Base-by-base conservation (phyloP, 768 basidiomycete genomes). In the Psilocybe tampanensis region DNA sequence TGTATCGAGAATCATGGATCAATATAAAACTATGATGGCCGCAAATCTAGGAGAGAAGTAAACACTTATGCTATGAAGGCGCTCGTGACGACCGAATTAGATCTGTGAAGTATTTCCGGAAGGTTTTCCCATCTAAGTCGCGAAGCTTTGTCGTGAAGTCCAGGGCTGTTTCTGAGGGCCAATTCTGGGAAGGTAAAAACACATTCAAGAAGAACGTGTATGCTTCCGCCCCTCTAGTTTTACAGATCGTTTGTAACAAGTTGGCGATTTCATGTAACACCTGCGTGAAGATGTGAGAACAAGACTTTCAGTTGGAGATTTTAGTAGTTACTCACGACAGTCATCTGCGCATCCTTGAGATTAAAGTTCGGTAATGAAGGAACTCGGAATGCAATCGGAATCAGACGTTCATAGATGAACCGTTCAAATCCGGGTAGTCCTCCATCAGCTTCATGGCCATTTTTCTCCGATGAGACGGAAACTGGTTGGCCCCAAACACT, bases 231-330 rank as follows among this genome's bases (percentile, higher is more conserved):
- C 92, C 92, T 60, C 97, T 78, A 12, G 85, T 86, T 68, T 85
- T 87, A 61, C 85, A 83, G 8, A 96, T 81, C 0, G 83, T 78
- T 68, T 97, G 92, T 39, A 98, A 75, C 45, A 98, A 81, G 64
- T 84, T 87, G 44, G 91, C 90, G 53, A 98, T 89, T 69, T 99
- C 97, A 62, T 91, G 85, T 19, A 98, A 76, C 52, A 95, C 89
- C 95, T 98, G 33, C 7, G 49, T 44, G 19, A 33, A 54, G 29
- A 18, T 54, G 29, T 60, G 2, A 42, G 19, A 18, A 44, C 7
- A 11, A 9, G 15, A 33, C 5, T 21, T 44, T 8, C 41, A 19
- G 3, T n/a, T 44, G 43, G 18, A 39, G 36, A n/a, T 5, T 39
- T 13, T 3, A 39, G 12, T 39, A 3, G 23, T 48, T 12, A 72